phyloP scores from a whole-genome alignment of 2,329 filamentous ascomycete genomes.

The Fusarium phyllophilum region DNA sequence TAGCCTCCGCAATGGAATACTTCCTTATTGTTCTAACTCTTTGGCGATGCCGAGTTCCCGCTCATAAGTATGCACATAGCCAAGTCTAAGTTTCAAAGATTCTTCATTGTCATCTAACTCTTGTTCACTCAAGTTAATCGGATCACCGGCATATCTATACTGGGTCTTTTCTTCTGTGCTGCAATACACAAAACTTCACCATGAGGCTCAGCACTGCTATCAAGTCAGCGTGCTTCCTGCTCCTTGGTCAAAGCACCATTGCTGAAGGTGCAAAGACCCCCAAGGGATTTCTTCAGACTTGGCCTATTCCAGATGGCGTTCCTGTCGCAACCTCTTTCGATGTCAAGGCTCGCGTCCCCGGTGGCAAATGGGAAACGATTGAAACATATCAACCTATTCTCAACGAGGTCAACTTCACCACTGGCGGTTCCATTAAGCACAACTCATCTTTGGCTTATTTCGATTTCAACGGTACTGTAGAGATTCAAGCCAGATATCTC shows the following conservation, averaged over 20 bases:
- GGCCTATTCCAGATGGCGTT: background rate
- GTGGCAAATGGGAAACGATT: background rate
- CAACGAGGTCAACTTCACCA: background rate
- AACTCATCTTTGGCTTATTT: background rate
- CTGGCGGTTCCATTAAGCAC: background rate
- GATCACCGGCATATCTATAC: too few relatives aligned
- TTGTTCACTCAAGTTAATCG: accelerated
- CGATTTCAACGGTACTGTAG: background rate
- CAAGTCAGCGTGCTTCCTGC: background rate
- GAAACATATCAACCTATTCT: background rate
- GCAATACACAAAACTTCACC: background rate
- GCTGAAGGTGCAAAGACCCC: background rate
- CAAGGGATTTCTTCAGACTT: background rate
- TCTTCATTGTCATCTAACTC: too few relatives aligned
- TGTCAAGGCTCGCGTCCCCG: background rate
- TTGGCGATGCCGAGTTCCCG: accelerated
- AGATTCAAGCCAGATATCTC: background rate
- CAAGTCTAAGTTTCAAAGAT: background rate
- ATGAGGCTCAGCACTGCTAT: background rate
- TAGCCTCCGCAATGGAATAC: background rate
- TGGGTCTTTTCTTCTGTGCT: too few relatives aligned
- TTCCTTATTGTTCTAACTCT: background rate
- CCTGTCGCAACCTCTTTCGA: background rate
- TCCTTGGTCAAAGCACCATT: background rate
- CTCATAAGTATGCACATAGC: background rate